Conservation (phyloP, 768 basidiomycete species). For the Agrocybe pediades region DNA sequence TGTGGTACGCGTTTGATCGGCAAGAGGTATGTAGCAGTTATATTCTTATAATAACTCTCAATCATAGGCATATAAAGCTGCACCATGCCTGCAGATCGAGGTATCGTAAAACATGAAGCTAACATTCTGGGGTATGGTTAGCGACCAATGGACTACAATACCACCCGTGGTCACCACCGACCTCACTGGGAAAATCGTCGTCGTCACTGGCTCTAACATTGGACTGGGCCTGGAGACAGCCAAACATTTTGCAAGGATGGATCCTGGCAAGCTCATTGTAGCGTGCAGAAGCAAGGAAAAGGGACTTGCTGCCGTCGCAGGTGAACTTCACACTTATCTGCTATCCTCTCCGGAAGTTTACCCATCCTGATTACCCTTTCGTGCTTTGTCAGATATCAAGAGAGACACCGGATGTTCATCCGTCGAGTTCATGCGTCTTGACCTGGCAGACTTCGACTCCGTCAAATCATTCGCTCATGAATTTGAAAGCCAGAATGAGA, state of each 20-base stretch:
- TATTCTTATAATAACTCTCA: no score
- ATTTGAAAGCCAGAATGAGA: conserved; percentile 30
- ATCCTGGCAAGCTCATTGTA: conserved; percentile 38
- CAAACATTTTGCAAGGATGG: conserved; percentile 47
- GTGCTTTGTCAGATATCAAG: conserved; percentile 20
- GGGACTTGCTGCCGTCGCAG: conserved; percentile 32
- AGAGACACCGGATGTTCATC: conserved; percentile 31
- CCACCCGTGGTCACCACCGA: conserved; percentile 34
- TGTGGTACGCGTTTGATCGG: no score
- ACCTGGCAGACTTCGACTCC: conserved; percentile 40
- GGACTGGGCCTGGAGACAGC: conserved; percentile 50
- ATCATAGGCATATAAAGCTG: no score
- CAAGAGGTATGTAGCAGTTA: no score
- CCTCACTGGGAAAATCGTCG: conserved; percentile 45
- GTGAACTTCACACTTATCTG: conserved; percentile 24
- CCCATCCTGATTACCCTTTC: background rate
- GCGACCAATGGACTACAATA: conserved; percentile 6
- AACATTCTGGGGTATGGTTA: background rate
- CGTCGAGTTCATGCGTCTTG: conserved; percentile 40
- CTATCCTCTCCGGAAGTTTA: background rate
- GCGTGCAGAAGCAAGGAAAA: conserved; percentile 36
- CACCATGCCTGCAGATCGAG: no score
- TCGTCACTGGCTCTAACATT: conserved; percentile 51
- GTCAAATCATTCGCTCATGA: conserved; percentile 38
- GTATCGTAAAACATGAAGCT: no score